Conservation (phyloP, 495 filamentous ascomycete genomes). For the Cladorrhinum samala region DNA sequence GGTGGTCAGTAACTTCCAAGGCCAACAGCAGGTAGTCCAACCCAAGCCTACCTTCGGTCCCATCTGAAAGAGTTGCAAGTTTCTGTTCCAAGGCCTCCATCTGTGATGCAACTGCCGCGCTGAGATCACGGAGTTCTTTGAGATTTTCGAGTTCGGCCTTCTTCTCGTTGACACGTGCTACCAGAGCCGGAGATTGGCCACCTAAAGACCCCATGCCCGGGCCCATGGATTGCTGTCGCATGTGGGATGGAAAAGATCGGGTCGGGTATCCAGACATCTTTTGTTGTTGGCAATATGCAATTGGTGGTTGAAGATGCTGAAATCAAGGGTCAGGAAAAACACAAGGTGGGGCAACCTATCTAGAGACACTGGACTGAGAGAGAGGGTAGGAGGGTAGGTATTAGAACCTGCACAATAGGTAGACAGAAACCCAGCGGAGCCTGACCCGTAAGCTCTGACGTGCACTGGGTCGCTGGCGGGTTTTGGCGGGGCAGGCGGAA, state of each 20-base stretch:
- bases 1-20: conserved; percentile 1
- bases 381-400: too few relatives aligned
- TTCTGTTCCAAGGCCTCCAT: conserved; percentile 91
- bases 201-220: conserved; percentile 36
- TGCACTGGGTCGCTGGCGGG: not conserved
- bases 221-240: conserved; percentile 55
- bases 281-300: conserved; percentile 4
- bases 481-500: not conserved
- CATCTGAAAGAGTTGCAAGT: conserved; percentile 78
- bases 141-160: conserved; percentile 87
- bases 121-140: conserved; percentile 80
- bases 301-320: not conserved
- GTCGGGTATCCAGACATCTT: conserved; percentile 35
- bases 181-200: conserved; percentile 74
- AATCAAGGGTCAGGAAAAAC: not conserved
- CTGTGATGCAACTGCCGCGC: conserved; percentile 75
- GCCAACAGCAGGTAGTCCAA: not conserved
- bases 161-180: conserved; percentile 86
- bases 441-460: not conserved
- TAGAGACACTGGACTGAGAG: too few relatives aligned
- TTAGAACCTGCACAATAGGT: too few relatives aligned
- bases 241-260: conserved; percentile 54
- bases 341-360: not conserved
- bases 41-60: conserved; percentile 69
- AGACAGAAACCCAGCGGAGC: too few relatives aligned